Evolutionary conservation across 192 early-diverging fungal genomes (phyloP), one percentile per base, ranked within the genome.

Genomic region (Lunasporangiospora selenospora): DNA sequence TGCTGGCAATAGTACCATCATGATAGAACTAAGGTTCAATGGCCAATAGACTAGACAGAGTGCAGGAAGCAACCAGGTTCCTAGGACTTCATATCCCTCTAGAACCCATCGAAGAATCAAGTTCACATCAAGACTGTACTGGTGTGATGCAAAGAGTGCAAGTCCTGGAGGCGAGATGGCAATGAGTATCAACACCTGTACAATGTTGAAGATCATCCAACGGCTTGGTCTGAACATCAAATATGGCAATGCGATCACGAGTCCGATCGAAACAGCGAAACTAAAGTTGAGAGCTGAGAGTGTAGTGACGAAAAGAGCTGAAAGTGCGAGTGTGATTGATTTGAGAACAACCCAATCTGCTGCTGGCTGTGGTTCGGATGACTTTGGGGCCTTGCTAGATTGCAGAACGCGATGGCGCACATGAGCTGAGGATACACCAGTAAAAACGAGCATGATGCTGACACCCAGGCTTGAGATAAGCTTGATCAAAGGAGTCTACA

Each of bases 21-120:
- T 60, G 2, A 40, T 33, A 27, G 67, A 62, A 30, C 81, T 79
- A 34, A 86, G 41, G 59, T 84, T 82, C 47, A 77, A 58, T 6
- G 90, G 90, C 89, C 90, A 92, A 69, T 90, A 90, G 1, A 87
- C 71, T n/a, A 83, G 81, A 64, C 87, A 88, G 24, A 88, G 51
- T 58, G 85, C 82, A 2, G 86, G 84, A 9, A 90, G 77, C 0
- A 88, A 65, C 80, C 87, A 84, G 19, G 78, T 85, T 36, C 81
- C 81, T 48, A 88, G 77, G 21, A 86, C 76, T 53, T 88, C 77
- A 78, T 89, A 88, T 58, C 89, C 89, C 15, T 62, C 65, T 46
- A 90, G 59, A 48, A 85, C 65, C 77, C 58, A 61, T 53, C 64
- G 71, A 67, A 90, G 44, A 55, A 83, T 55, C 50, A 82, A 31